Evolutionary conservation across 1,139 yeast genomes (phyloP), one percentile per base, ranked within the genome.

Genomic region (Sugiyamaella pinicola): DNA sequence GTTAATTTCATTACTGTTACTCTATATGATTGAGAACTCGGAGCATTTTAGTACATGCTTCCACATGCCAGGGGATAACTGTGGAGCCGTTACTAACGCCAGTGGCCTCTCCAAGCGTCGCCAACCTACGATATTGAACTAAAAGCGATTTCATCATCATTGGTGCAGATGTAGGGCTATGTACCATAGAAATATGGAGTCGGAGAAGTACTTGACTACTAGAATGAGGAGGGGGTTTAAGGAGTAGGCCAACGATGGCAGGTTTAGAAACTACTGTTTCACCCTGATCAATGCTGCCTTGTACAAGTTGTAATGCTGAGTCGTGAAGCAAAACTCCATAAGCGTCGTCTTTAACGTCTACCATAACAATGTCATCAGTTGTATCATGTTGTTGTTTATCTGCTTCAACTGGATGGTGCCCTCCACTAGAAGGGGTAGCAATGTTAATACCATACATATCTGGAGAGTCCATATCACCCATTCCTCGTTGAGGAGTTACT

Each of bases 1-100:
- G 19, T n/a, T 37, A 18, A 31, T 31, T 31, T n/a, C n/a, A 31
- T 31, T 31, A 31, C 5, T 12, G 28, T 52, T 51, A 62, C 31
- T 58, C 57, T 18, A 63, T 42, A 43, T 50, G 55, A 18, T 55
- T 58, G 39, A 68, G 54, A 13, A 63, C 57, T 31, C 67, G 57
- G 29, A 61, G 62, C 60, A 84, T 75, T 64, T 86, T 87, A 29
- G 80, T 78, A 5, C 88, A 96, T 0, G 96, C 88, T 28, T 81
- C 73, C 28, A 88, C 77, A 68, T 89, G 96, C 89, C 95, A 87
- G n/a, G 97, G 97, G 1, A 84, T 73, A 37, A 77, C 71, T 0
- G 77, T 69, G 28, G 71, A 64, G 12, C 63, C 63, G 22, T 67
- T 68, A 12, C 74, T 68, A 15, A 74, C 73, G 0, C 79, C 79